A percentile compares a stretch with the other conserved stretches of the same genome.
phyloP scores from a whole-genome alignment of 495 filamentous ascomycete genomes.

The Talaromyces ruber region DNA sequence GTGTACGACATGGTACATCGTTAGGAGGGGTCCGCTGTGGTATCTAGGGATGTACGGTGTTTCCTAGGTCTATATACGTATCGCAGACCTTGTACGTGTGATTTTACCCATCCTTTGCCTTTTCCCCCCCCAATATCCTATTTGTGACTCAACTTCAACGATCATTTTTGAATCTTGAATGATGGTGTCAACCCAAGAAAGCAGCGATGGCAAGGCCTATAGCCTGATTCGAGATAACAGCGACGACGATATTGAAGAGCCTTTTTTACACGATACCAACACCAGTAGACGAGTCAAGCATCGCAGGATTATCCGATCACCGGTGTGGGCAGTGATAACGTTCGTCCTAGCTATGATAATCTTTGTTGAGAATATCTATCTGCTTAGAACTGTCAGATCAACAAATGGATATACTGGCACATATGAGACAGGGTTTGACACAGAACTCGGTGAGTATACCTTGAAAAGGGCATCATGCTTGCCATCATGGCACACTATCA shows the following conservation, averaged over 20 bases:
- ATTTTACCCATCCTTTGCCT: background rate
- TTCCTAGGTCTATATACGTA: no score
- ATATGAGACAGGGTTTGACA: constrained; percentile 7
- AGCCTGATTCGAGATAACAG: background rate
- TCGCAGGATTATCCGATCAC: background rate
- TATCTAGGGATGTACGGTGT: background rate
- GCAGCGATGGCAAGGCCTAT: background rate
- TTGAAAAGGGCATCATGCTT: no score
- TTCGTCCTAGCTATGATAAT: background rate
- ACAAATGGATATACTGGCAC: background rate
- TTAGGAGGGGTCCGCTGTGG: background rate
- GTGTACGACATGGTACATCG: background rate
- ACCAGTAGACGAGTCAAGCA: background rate
- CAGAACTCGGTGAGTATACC: constrained; percentile 1
- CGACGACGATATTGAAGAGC: background rate
- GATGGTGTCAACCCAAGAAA: background rate
- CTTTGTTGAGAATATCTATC: background rate
- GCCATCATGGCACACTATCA: no score
- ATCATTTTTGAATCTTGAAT: background rate
- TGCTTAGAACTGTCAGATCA: background rate
- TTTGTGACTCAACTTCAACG: background rate
- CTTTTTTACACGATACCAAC: background rate
- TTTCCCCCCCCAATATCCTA: no score
- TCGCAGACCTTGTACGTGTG: no score
- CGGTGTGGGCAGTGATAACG: background rate